A percentile compares a stretch with the other conserved stretches of the same genome.
Evolutionary conservation across 345 rosid genomes (phyloP).

Genomic region (Eucalyptus tenuipes): DNA sequence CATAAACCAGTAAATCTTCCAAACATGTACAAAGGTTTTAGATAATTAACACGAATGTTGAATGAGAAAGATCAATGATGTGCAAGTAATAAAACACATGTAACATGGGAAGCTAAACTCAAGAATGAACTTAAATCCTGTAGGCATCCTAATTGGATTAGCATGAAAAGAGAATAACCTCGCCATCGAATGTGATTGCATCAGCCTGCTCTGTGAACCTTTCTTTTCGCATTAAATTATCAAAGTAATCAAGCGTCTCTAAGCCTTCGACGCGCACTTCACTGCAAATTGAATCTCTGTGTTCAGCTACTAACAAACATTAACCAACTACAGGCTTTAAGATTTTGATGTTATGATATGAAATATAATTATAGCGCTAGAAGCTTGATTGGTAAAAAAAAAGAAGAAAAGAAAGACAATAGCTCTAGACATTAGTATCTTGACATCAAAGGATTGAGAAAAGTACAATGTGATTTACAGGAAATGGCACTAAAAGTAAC

Average conservation of each 20-base stretch:
- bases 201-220: slow-evolving; percentile 96
- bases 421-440: not conserved
- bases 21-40: not conserved
- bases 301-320: not conserved
- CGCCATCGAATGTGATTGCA: slow-evolving; percentile 88
- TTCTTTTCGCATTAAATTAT: slow-evolving; percentile 50
- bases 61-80: not conserved
- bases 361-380: not conserved
- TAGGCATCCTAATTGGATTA: not conserved
- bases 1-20: not conserved
- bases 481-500: not conserved
- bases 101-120: not conserved
- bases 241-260: slow-evolving; percentile 96
- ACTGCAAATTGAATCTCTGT: slow-evolving; percentile 29
- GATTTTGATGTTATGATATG: not conserved
- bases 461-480: not conserved
- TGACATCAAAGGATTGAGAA: not conserved
- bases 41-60: not conserved
- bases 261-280: slow-evolving; percentile 97
- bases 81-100: not conserved
- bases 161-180: slow-evolving; percentile 30
- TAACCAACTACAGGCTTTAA: not conserved
- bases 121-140: not conserved
- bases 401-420: not conserved
- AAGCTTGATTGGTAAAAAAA: not conserved